Conservation (phyloP, 768 basidiomycete species). For the Boletus reticuloceps region DNA sequence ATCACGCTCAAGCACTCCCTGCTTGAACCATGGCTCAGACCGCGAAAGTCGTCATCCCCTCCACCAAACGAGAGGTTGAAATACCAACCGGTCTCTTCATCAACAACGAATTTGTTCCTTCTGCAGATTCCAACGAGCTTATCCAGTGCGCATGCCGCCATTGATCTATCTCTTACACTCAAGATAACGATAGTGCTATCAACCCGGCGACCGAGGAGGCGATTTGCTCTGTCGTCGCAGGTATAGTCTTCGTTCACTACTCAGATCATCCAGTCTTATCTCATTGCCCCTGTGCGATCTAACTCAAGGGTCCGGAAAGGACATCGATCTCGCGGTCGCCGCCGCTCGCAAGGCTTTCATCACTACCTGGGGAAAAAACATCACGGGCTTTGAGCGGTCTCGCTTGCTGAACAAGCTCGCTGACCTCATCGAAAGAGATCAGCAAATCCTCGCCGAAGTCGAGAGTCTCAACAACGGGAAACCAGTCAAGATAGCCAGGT, state of each 20-base stretch:
- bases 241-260: slow-evolving; percentile 25
- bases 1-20: neutral
- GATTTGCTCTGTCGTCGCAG: slow-evolving; percentile 67
- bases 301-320: slow-evolving; percentile 57
- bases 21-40: slow-evolving; percentile 44
- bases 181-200: slow-evolving; percentile 48
- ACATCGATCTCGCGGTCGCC: slow-evolving; percentile 81
- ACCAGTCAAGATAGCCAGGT: slow-evolving; percentile 64
- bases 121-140: slow-evolving; percentile 60
- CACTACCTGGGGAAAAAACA: slow-evolving; percentile 86
- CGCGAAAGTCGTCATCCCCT: slow-evolving; percentile 40
- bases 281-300: neutral
- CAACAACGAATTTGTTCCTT: slow-evolving; percentile 85
- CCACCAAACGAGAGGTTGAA: slow-evolving; percentile 47
- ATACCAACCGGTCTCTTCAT: slow-evolving; percentile 88
- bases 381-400: slow-evolving; percentile 79
- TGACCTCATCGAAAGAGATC: slow-evolving; percentile 84
- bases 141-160: slow-evolving; percentile 49
- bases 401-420: slow-evolving; percentile 82
- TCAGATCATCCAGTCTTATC: neutral
- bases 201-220: slow-evolving; percentile 81
- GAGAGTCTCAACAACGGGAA: slow-evolving; percentile 92
- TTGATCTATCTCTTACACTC: slow-evolving; percentile 11
- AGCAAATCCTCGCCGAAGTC: slow-evolving; percentile 77
- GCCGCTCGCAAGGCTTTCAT: slow-evolving; percentile 82